Base-by-base conservation (phyloP, 2,329 filamentous ascomycete genomes). In the Trichoderma koningiopsis region DNA sequence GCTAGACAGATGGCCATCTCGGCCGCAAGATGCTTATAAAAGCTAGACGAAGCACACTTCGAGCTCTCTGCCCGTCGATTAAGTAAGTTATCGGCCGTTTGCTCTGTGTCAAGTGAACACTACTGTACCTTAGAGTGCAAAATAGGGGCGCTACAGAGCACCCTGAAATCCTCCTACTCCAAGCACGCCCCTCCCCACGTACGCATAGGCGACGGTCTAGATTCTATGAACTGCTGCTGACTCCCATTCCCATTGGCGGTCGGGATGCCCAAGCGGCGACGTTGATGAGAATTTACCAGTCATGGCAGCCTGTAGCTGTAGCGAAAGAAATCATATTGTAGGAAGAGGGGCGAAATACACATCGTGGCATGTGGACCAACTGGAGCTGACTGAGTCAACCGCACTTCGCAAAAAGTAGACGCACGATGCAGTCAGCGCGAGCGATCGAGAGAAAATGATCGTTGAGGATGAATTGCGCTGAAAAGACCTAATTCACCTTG, bases 151-250 rank as follows among this genome's bases (percentile, higher is more conserved):
- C 14, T 56, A 7, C 37, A 19, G 37, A 19, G 53, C n/a, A 40
- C 29, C 63, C n/a, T 60, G 47, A 53, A 47, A 59, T 55, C 6
- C 53, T 33, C 33, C 33, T 61, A 13, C 40, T 68, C 55, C 57
- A 40, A 19, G 49, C 52, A 68, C 64, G 16, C 58, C 69, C 53
- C 65, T 24, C 53, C 59, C 62, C 59, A 35, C 62, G 59, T 24
- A 70, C 53, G 58, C 64, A 68, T 19, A 33, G 57, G 47, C 40
- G 37, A 63, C 52, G 65, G 64, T 68, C 69, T 70, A 70, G 69
- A 70, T 70, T 43, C 49, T 55, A 47, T 27, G 37, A 59, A 22
- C 19, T 29, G 53, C 43, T 43, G 24, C 43, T 37, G 16, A 37
- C 40, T 22, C 40, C 33, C 55, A 60, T 69, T n/a, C 31, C 31